phyloP scores from a whole-genome alignment of 805 yeast species.

The Groenewaldozyma tartarivorans region DNA sequence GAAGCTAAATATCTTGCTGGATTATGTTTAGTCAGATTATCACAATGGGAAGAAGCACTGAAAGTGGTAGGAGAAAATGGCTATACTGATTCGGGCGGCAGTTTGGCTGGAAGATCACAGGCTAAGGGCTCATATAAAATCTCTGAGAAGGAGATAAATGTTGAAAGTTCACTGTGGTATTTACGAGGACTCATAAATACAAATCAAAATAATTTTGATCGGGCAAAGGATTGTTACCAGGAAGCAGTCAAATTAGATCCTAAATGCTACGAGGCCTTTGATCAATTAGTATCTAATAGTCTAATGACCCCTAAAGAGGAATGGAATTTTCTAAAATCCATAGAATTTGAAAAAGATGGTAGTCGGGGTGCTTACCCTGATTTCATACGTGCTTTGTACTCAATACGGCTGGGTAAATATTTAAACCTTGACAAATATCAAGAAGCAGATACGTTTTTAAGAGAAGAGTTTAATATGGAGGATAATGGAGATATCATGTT shows the following conservation, averaged over 20 bases:
- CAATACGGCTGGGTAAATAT: constrained; percentile 67
- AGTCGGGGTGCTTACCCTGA: constrained; percentile 82
- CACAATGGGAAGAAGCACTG: constrained; percentile 79
- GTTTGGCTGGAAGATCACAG: not conserved
- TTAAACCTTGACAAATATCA: constrained; percentile 43
- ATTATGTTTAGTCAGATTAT: constrained; percentile 55
- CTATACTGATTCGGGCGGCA: not conserved
- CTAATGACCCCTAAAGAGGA: constrained; percentile 77
- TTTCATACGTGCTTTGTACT: constrained; percentile 65
- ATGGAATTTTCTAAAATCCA: constrained; percentile 60
- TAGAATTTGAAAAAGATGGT: constrained; percentile 52
- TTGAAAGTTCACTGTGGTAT: constrained; percentile 81
- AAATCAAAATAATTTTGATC: constrained; percentile 71
- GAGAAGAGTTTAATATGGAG: constrained; percentile 62
- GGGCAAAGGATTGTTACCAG: constrained; percentile 76
- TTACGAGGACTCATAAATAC: constrained; percentile 77
- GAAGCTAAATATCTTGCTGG: constrained; percentile 78
- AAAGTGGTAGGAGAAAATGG: constrained; percentile 71
- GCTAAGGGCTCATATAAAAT: not conserved
- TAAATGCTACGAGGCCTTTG: constrained; percentile 87
- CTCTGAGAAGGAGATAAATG: constrained; percentile 35
- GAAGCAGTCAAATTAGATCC: constrained; percentile 84
- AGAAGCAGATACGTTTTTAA: constrained; percentile 56
- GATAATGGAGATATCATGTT: constrained; percentile 61
- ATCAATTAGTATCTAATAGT: constrained; percentile 62